Conservation (phyloP, 176 grass and related monocot genomes). For the Phoenix roebelenii region DNA sequence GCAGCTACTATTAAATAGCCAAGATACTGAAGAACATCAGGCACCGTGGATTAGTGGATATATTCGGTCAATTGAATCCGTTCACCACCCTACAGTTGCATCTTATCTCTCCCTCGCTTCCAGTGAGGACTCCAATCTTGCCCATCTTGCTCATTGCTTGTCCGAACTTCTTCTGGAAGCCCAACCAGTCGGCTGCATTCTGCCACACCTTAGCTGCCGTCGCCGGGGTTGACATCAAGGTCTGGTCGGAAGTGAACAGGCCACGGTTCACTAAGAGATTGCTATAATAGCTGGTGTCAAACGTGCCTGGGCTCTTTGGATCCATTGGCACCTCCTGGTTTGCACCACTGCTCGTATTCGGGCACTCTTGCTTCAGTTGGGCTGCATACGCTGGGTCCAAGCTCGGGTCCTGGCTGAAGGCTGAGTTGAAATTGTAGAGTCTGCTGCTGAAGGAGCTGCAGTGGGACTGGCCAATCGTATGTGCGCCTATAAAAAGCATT, state of each 20-base stretch:
- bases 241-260: slow-evolving; percentile 66
- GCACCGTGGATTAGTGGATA: too few relatives aligned
- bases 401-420: slow-evolving; percentile 37
- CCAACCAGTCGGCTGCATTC: slow-evolving; percentile 43
- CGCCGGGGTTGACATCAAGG: slow-evolving; percentile 35
- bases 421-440: slow-evolving; percentile 25
- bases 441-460: slow-evolving; percentile 72
- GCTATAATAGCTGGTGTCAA: slow-evolving; percentile 80
- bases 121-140: slow-evolving; percentile 47
- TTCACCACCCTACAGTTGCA: slow-evolving; percentile 59
- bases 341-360: background rate
- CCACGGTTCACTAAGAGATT: slow-evolving; percentile 58
- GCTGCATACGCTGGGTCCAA: background rate
- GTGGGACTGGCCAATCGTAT: slow-evolving; percentile 45
- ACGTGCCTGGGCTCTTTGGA: slow-evolving; percentile 38
- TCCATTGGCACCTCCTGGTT: slow-evolving; percentile 46
- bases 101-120: slow-evolving; percentile 47
- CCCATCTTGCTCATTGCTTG: slow-evolving; percentile 77
- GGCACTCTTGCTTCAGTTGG: background rate
- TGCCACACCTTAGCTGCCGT: slow-evolving; percentile 52
- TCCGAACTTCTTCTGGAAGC: slow-evolving; percentile 66
- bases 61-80: background rate
- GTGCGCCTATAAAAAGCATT: background rate
- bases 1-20: too few relatives aligned
- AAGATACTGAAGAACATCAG: too few relatives aligned